These are phyloP conservation scores for Daldinia eschscholtzii DNA, from an alignment of 2,329 filamentous ascomycete species.

Conservation along the genomic window DNA sequence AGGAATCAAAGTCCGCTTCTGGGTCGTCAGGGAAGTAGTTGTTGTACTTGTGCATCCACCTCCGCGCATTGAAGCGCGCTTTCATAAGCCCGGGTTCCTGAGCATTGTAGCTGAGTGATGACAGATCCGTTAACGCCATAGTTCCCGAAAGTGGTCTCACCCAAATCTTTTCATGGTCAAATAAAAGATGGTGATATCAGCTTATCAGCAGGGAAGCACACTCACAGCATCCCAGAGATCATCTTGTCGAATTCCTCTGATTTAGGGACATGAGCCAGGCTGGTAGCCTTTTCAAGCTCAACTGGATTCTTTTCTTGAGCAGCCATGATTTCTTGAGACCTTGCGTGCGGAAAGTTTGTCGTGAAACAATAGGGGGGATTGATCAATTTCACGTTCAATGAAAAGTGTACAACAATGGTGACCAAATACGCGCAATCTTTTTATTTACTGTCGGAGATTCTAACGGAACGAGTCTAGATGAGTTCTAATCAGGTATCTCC, in stretches of 20 bases:
- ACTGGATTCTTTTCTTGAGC: constrained; percentile 26
- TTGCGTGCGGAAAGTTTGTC: not conserved
- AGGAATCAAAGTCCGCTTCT: constrained; percentile 51
- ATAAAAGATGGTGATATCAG: not conserved
- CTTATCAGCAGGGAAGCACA: constrained; percentile 40
- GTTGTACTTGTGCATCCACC: constrained; percentile 70
- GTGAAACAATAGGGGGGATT: not conserved
- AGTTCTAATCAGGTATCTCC: constrained; percentile 4
- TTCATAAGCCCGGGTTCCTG: constrained; percentile 62
- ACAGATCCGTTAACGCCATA: not conserved
- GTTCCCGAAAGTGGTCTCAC: not conserved
- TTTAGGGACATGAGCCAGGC: constrained; percentile 41
- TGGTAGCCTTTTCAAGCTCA: constrained; percentile 29
- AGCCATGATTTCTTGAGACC: constrained; percentile 20
- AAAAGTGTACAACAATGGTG: not conserved
- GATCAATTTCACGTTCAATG: not conserved
- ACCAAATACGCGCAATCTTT: not conserved
- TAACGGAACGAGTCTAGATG: not conserved
- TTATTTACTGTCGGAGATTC: constrained; percentile 1
- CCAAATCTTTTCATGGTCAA: not conserved
- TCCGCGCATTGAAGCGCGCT: constrained; percentile 67
- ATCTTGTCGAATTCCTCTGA: constrained; percentile 74
- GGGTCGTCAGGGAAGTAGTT: constrained; percentile 63
- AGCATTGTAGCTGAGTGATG: constrained; percentile 24
- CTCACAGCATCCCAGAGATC: constrained; percentile 72